Evolutionary conservation across 2,329 filamentous ascomycete species (phyloP).

Genomic region (Peltaster fructicola): DNA sequence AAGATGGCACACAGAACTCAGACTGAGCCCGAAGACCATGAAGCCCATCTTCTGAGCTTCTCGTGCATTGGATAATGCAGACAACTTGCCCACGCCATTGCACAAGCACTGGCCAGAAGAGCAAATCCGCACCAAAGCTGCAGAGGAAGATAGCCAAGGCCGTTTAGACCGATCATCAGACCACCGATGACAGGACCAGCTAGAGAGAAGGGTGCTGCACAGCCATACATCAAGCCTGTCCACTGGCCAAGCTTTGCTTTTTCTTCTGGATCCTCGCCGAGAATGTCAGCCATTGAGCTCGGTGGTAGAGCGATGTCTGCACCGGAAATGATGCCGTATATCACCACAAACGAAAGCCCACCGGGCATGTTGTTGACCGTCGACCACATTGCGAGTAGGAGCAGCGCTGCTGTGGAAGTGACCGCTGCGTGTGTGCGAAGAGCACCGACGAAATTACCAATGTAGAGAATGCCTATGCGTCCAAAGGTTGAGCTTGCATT

Average conservation of each 20-base stretch:
- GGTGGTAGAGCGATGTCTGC: conserved; percentile 33
- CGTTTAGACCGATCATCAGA: conserved; percentile 24
- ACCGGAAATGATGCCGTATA: conserved; percentile 32
- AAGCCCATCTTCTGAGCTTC: no score
- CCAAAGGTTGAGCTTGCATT: conserved; percentile 31
- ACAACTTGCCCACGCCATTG: no score
- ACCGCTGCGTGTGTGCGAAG: conserved; percentile 28
- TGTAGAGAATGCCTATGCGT: conserved; percentile 26
- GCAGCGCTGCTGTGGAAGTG: conserved; percentile 24
- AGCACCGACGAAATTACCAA: conserved; percentile 27
- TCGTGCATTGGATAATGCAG: no score
- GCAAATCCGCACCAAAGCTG: conserved; percentile 30
- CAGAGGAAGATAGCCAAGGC: conserved; percentile 25
- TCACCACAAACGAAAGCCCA: conserved; percentile 30
- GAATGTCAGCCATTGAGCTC: conserved; percentile 30
- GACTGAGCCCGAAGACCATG: no score
- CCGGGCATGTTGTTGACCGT: conserved; percentile 19
- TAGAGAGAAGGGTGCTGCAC: conserved; percentile 27
- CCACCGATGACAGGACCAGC: conserved; percentile 31
- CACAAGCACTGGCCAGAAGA: conserved; percentile 23
- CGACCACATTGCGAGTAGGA: conserved; percentile 28
- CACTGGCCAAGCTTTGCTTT: conserved; percentile 31
- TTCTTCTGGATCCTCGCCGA: conserved; percentile 16
- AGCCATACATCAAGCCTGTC: conserved; percentile 36
- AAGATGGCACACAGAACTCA: no score